Base-by-base conservation (phyloP, 2,329 filamentous ascomycete species). In the Phialocephala subalpina region DNA sequence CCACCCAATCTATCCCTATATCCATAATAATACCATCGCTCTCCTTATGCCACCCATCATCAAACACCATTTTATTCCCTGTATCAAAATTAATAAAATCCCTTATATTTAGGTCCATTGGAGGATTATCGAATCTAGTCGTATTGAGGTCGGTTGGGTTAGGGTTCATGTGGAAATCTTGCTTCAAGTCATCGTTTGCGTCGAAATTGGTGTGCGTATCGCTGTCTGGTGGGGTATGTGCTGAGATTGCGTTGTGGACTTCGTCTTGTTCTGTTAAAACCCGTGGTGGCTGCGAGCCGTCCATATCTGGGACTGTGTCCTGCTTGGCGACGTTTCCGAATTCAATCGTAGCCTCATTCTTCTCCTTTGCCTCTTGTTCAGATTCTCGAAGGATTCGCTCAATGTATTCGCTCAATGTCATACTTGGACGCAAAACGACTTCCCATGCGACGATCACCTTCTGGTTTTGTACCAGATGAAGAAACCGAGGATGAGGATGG, bases 1-100 rank as follows among this genome's bases (percentile, higher is more conserved):
- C 69, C 49, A 72, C 60, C 70, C 71, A 73, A 59, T 65, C 69
- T 71, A 74, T 71, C 63, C 73, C 73, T 71, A 74, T 71, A 66
- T 75, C 73, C 4, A 66, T 70, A 62, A 73, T 59, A 38, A 72
- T 74, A 0, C 70, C 69, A 42, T 70, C 72, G 25, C 69, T 70
- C 52, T 74, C 73, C 12, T 71, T 71, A 64, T 73, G 72, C 5
- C 65, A 67, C 1, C 71, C 72, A 42, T 73, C 69, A 18, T 35
- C 55, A 8, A 57, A 36, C 1, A 29, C 72, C 55, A 69, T 38
- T 4, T 74, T 67, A 33, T 67, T 68, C 6, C 58, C 62, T 1
- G 27, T 58, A 36, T 72, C 69, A 53, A 74, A 71, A 36, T 65
- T 73, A 12, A 74, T 33, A 62, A 70, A 73, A 66, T 73, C 70